Conservation (phyloP, 2,329 filamentous ascomycete genomes). For the Nemania sp. region DNA sequence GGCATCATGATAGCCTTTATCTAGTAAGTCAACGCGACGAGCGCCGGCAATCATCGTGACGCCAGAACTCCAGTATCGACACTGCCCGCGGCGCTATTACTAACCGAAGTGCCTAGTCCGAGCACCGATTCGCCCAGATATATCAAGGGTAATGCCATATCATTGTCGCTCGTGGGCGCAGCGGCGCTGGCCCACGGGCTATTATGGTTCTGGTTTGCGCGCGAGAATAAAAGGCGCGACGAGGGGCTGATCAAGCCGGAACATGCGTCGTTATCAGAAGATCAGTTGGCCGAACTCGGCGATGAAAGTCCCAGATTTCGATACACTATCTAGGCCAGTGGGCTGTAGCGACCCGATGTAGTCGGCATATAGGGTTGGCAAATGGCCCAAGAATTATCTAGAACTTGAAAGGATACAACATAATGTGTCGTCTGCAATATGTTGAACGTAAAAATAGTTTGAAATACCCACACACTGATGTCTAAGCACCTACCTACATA, state of each 20-base stretch:
- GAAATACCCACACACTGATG: too few relatives aligned
- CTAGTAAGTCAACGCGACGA: conserved; percentile 41
- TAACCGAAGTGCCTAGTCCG: conserved; percentile 42
- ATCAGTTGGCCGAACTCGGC: conserved; percentile 54
- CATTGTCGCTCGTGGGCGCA: conserved; percentile 60
- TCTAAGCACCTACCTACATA: too few relatives aligned
- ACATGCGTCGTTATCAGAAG: conserved; percentile 47
- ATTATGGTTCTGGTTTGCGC: conserved; percentile 57
- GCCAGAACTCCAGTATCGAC: too few relatives aligned
- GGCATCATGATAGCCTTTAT: conserved; percentile 77
- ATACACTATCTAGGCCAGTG: conserved; percentile 45
- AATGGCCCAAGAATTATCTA: too few relatives aligned
- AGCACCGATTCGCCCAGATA: conserved; percentile 58
- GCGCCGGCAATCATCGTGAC: background rate
- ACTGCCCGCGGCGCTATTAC: background rate
- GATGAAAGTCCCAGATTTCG: conserved; percentile 56
- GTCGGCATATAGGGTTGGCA: too few relatives aligned
- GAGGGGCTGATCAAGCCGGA: conserved; percentile 44
- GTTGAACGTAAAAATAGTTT: too few relatives aligned
- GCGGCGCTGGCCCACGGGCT: conserved; percentile 55
- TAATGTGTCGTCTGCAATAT: too few relatives aligned
- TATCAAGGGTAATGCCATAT: conserved; percentile 63
- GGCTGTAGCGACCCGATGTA: background rate
- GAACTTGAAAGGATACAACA: too few relatives aligned
- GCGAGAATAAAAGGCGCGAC: conserved; percentile 51